A percentile compares a stretch with the other conserved stretches of the same genome.
Evolutionary conservation across 768 basidiomycete genomes (phyloP).

Genomic region (Phlebiopsis flavidoalba): DNA sequence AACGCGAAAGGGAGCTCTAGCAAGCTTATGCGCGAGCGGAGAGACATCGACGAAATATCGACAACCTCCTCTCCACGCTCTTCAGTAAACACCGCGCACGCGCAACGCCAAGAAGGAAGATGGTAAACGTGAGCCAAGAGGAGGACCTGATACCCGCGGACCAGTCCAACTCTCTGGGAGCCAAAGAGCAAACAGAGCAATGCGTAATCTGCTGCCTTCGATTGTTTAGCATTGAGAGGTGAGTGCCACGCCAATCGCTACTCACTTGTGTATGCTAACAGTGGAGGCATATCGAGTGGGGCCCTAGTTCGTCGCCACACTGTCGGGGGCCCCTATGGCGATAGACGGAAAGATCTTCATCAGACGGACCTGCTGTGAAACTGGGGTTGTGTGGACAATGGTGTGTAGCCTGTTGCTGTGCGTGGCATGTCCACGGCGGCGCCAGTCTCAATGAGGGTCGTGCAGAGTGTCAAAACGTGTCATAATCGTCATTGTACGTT

Average conservation of each 20-base stretch:
- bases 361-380: conserved; percentile 62
- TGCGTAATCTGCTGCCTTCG: conserved; percentile 94
- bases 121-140: not conserved
- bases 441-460: conserved; percentile 6
- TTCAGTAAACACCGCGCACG: not conserved
- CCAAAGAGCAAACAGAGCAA: conserved; percentile 43
- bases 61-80: not conserved
- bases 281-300: conserved; percentile 33
- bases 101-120: conserved; percentile 4
- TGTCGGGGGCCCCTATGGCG: conserved; percentile 88
- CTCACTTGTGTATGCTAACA: not conserved
- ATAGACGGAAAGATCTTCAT: conserved; percentile 87
- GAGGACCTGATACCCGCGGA: conserved; percentile 16
- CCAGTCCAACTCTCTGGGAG: conserved; percentile 4
- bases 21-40: not conserved
- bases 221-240: conserved; percentile 92
- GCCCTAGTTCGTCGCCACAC: conserved; percentile 63
- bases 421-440: no score
- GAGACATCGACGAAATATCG: not conserved
- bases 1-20: not conserved
- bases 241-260: conserved; percentile 21
- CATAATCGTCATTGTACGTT: conserved; percentile 78
- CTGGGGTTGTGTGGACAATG: conserved; percentile 65
- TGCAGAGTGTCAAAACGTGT: conserved; percentile 68
- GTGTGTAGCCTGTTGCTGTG: conserved; percentile 28